Percentiles rank a stretch among this genome's conserved stretches.
phyloP scores from a whole-genome alignment of 202 grass and related monocot species.

The Setaria italica region DNA sequence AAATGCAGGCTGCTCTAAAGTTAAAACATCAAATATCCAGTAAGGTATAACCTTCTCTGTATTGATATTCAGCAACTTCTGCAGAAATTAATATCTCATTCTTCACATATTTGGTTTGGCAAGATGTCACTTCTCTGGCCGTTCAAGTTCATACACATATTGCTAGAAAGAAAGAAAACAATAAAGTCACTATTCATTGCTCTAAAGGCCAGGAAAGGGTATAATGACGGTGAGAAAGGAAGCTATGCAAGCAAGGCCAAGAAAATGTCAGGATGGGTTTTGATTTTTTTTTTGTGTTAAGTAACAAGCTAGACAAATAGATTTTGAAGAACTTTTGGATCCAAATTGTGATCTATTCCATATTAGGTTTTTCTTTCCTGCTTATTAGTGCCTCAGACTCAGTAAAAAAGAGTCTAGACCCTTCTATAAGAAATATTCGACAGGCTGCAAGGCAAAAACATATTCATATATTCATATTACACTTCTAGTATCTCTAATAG shows the following conservation, averaged over 20 bases:
- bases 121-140: not conserved
- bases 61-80: constrained; percentile 13
- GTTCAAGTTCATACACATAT: not conserved
- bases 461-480: not conserved
- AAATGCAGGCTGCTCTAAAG: not conserved
- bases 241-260: not conserved
- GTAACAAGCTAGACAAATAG: constrained; percentile 9
- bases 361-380: not conserved
- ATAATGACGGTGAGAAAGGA: not conserved
- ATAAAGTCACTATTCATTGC: not conserved
- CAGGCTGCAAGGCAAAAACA: not conserved
- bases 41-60: constrained; percentile 8
- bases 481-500: not conserved
- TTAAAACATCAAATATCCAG: constrained; percentile 37
- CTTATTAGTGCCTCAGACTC: too few species aligned
- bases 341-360: not conserved
- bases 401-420: not conserved
- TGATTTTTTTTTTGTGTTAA: constrained; percentile 1
- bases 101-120: not conserved
- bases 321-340: not conserved
- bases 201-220: constrained; percentile 2
- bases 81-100: constrained; percentile 35
- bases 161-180: constrained; percentile 17
- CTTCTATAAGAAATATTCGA: not conserved
- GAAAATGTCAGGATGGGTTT: not conserved